phyloP scores from a whole-genome alignment of 352 stramenopile genomes.

The Globisporangium lucens region DNA sequence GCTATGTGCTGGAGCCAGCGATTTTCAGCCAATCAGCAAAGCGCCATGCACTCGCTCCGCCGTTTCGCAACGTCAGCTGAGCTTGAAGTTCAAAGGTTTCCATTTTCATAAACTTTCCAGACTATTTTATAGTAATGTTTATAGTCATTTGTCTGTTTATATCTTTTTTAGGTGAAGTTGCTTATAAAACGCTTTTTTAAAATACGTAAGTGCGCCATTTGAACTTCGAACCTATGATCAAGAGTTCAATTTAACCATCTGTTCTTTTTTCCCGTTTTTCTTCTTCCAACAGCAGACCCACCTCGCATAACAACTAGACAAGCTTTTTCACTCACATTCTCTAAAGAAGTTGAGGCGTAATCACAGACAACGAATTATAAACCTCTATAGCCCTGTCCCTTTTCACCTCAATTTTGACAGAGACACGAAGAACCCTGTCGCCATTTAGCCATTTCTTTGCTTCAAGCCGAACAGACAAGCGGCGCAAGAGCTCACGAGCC shows the following conservation, averaged over 20 bases:
- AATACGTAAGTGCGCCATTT: background rate
- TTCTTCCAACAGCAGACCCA: background rate
- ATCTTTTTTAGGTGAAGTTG: background rate
- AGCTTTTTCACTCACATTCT: background rate
- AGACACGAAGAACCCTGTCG: background rate
- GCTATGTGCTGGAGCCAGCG: too few relatives aligned
- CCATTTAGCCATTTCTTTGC: slow-evolving; percentile 15
- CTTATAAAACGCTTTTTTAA: background rate
- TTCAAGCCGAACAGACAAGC: slow-evolving; percentile 10
- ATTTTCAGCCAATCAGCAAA: too few relatives aligned
- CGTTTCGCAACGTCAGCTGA: too few relatives aligned
- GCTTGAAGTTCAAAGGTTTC: too few relatives aligned
- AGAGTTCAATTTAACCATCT: background rate
- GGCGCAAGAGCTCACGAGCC: background rate
- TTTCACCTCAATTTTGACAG: background rate
- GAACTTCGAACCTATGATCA: background rate
- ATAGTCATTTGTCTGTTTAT: background rate
- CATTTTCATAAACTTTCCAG: background rate
- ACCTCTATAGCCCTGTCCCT: background rate
- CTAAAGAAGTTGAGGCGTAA: background rate
- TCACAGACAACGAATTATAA: background rate
- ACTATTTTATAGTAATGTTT: background rate
- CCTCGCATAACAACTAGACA: background rate
- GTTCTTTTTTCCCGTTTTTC: background rate
- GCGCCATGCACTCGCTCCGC: too few relatives aligned